A percentile compares a stretch with the other conserved stretches of the same genome.
These are phyloP conservation scores for Hortiboletus rubellus DNA, from an alignment of 1,284 basidiomycete genomes.

Conservation along the genomic window DNA sequence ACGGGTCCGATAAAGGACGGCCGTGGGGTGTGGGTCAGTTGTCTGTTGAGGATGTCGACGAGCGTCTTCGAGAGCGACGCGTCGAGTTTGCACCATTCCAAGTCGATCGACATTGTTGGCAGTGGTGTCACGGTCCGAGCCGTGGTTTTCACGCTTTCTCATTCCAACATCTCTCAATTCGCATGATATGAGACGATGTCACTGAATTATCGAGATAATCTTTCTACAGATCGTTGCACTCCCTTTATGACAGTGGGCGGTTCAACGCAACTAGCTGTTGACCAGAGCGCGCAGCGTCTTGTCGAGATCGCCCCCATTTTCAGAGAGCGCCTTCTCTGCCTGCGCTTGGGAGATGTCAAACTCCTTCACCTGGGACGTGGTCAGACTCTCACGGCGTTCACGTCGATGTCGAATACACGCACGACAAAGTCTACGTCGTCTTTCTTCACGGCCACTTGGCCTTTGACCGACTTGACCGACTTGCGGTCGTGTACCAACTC, in stretches of 20 bases:
- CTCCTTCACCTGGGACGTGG: slow-evolving; percentile 42
- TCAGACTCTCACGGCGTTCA: slow-evolving; percentile 1
- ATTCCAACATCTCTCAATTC: background rate
- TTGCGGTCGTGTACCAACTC: slow-evolving; percentile 30
- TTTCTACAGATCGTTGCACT: background rate
- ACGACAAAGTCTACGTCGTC: slow-evolving; percentile 54
- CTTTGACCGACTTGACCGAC: slow-evolving; percentile 33
- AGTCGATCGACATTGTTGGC: slow-evolving; percentile 69
- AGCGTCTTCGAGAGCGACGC: slow-evolving; percentile 69
- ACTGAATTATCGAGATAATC: background rate
- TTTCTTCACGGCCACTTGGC: slow-evolving; percentile 35
- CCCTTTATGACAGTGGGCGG: background rate
- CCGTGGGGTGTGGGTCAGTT: slow-evolving; percentile 66
- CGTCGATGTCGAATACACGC: slow-evolving; percentile 18
- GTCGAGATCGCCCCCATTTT: slow-evolving; percentile 33
- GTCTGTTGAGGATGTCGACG: slow-evolving; percentile 77
- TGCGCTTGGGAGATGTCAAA: slow-evolving; percentile 46
- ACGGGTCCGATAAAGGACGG: slow-evolving; percentile 96
- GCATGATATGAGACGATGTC: background rate
- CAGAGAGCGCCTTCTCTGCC: slow-evolving; percentile 46
- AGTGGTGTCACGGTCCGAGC: background rate
- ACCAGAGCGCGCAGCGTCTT: slow-evolving; percentile 29
- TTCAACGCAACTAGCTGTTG: background rate
- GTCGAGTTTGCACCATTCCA: slow-evolving; percentile 77
- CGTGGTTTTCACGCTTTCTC: background rate